These are phyloP conservation scores for Claviceps sorghi DNA, from an alignment of 2,329 filamentous ascomycete genomes.

Conservation along the genomic window DNA sequence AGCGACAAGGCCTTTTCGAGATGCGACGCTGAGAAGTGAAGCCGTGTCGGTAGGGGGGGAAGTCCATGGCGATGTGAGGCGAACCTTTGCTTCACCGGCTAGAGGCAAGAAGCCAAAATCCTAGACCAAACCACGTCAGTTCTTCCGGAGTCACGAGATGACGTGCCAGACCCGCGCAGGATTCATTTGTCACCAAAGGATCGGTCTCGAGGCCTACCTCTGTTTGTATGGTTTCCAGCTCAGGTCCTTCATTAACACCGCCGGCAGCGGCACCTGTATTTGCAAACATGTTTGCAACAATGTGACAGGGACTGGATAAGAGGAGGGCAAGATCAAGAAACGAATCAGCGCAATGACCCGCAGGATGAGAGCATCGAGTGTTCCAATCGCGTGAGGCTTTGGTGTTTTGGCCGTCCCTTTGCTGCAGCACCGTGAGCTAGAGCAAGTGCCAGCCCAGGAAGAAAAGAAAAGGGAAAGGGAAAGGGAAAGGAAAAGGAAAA, in stretches of 20 bases:
- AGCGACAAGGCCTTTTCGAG: constrained; percentile 65
- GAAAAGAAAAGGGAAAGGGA: neutral
- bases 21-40: constrained; percentile 72
- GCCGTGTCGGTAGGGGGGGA: constrained; percentile 59
- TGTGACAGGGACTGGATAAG: constrained; percentile 18
- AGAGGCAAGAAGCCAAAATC: constrained; percentile 69
- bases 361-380: neutral
- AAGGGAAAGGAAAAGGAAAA: neutral
- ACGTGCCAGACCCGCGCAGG: neutral
- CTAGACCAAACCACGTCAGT: constrained; percentile 21
- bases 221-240: constrained; percentile 66
- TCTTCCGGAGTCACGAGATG: neutral
- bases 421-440: neutral
- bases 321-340: constrained; percentile 15
- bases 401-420: neutral
- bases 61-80: constrained; percentile 67
- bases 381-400: neutral
- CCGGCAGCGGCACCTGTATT: constrained; percentile 30
- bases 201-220: constrained; percentile 40
- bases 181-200: neutral
- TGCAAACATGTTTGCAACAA: constrained; percentile 41
- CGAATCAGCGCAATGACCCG: neutral
- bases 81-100: constrained; percentile 68
- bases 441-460: neutral
- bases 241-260: constrained; percentile 37